Conservation (phyloP, 192 early-diverging fungal genomes). For the Mortierella claussenii region DNA sequence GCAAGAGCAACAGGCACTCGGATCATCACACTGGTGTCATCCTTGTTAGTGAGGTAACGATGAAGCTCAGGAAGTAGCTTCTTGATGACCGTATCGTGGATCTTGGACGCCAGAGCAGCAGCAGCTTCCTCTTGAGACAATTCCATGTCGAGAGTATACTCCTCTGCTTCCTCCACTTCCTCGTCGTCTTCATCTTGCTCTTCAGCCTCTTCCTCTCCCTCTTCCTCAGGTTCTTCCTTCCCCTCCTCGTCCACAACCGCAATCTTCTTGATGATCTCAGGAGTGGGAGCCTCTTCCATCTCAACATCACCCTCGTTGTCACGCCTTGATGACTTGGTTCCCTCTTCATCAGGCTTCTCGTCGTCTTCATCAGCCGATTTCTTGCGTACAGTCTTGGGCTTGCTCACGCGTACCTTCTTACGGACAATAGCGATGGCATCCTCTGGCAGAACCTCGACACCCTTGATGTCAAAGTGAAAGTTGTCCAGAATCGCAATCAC, state of each 20-base stretch:
- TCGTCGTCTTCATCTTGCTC: conserved; percentile 46
- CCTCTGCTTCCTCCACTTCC: conserved; percentile 40
- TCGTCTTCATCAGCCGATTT: conserved; percentile 17
- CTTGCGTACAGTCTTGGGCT: conserved; percentile 31
- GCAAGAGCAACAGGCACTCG: conserved; percentile 91
- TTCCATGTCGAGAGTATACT: conserved; percentile 52
- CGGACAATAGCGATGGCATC: conserved; percentile 25
- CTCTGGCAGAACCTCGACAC: conserved; percentile 62
- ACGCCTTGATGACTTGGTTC: conserved; percentile 24
- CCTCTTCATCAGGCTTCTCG: conserved; percentile 52
- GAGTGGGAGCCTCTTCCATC: conserved; percentile 55
- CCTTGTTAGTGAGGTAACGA: conserved; percentile 73
- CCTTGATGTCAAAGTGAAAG: conserved; percentile 91
- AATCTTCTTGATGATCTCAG: conserved; percentile 22
- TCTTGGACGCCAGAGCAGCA: conserved; percentile 48
- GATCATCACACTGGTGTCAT: conserved; percentile 78
- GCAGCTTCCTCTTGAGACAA: conserved; percentile 41
- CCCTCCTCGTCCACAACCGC: not conserved
- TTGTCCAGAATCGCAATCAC: conserved; percentile 85
- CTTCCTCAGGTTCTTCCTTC: conserved; percentile 46
- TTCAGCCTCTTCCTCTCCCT: conserved; percentile 46
- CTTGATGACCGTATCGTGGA: conserved; percentile 80
- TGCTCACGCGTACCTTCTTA: conserved; percentile 15
- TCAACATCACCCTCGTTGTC: conserved; percentile 50
- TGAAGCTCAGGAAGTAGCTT: conserved; percentile 89